Evolutionary conservation across 2,329 filamentous ascomycete species (phyloP), one percentile per base, ranked within the genome.

Genomic region (Fusarium abutilonis): DNA sequence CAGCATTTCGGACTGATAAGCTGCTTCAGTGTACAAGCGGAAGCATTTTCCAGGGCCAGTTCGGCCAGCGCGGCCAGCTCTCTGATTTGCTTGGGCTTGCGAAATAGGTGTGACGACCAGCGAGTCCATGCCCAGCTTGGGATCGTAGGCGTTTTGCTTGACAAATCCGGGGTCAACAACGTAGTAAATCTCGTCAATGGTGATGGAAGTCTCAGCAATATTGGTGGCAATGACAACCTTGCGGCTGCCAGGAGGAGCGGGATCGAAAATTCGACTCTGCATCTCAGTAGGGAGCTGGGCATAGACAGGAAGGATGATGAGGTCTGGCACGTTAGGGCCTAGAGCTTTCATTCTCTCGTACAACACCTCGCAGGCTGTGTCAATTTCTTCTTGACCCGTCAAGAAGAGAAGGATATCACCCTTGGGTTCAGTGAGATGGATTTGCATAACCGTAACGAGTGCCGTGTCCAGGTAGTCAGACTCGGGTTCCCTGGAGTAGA

Each of bases 211-310:
- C 74, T 99, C 95, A 1, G 95, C 95, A 71, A 99, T 99, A 70
- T 99, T 99, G 32, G 95, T 99, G 3, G 95, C 95, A 73, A 99
- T 96, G 56, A 99, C 92, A 2, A 98, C 93, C 76, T 99, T 99
- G 52, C 95, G 86, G 50, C 86, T 88, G 14, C 94, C 94, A 1
- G 89, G 83, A 0, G 94, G 92, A 0, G 95, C 91, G 3, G 94
- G 93, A 28, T 99, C 95, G 73, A 99, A 99, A 61, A 99, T 97
- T 54, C 86, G 86, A 69, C 90, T 95, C 73, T 97, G 94, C 81
- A 96, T 93, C 75, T 99, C 96, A 60, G 89, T 93, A 0, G 95
- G 95, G 23, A 99, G 83, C 1, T 92, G 91, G 55, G 93, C 94
- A 72, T 99, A 99, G n/a, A 99, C 94, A 0, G 96, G 96, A 6